These are phyloP conservation scores for Solanum gracilifrons DNA, from an alignment of 257 asterid species.

Conservation along the genomic window DNA sequence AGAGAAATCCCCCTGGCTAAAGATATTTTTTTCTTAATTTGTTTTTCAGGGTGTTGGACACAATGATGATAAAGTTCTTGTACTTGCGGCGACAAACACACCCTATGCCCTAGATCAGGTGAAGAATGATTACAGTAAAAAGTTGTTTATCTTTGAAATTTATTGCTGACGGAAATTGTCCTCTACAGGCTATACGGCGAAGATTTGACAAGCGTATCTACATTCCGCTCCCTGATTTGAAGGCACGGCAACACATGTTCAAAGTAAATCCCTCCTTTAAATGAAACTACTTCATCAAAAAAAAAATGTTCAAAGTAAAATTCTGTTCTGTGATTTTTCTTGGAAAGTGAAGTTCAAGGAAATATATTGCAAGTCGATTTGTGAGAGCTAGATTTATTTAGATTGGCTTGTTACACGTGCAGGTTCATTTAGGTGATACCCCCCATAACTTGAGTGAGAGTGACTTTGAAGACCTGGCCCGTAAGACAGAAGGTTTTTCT, in stretches of 20 bases:
- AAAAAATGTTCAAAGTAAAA: conserved; percentile 67
- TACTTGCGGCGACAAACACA: conserved; percentile 96
- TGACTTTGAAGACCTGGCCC: conserved; percentile 36
- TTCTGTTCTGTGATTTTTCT: not conserved
- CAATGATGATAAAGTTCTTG: conserved; percentile 97
- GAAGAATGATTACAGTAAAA: not conserved
- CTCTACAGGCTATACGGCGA: conserved; percentile 73
- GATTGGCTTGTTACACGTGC: not conserved
- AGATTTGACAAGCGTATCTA: conserved; percentile 95
- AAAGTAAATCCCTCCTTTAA: conserved; percentile 31
- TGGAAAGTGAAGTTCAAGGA: not conserved
- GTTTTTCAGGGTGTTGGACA: conserved; percentile 78
- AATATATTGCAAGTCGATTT: not conserved
- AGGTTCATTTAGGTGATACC: conserved; percentile 49
- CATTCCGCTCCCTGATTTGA: conserved; percentile 88
- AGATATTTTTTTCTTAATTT: not conserved
- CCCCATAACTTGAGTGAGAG: conserved; percentile 43
- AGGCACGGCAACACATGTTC: conserved; percentile 97
- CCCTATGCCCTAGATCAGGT: conserved; percentile 99
- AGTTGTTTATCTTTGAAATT: not conserved
- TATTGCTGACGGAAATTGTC: not conserved
- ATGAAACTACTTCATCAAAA: not conserved
- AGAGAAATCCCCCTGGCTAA: not conserved
- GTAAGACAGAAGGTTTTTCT: conserved; percentile 41
- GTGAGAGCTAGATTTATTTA: not conserved